Conservation (phyloP, 2,329 filamentous ascomycete genomes). For the Hortaea sp. region DNA sequence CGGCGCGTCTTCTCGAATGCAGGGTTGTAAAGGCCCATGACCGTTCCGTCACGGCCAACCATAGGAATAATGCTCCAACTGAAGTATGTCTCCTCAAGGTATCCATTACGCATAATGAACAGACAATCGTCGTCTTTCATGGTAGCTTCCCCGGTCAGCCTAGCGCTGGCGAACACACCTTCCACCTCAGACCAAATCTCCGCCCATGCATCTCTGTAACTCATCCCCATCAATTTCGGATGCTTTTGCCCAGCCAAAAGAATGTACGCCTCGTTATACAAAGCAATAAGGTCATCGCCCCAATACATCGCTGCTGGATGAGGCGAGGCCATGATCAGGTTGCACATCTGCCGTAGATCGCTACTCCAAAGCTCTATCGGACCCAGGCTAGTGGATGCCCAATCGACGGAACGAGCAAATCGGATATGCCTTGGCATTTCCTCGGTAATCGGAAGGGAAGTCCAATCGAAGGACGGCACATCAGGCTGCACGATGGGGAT, state of each 20-base stretch:
- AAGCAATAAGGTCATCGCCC: conserved; percentile 58
- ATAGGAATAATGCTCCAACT: conserved; percentile 74
- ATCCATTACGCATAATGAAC: conserved; percentile 60
- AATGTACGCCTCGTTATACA: conserved; percentile 65
- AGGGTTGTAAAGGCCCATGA: conserved; percentile 58
- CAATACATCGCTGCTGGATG: conserved; percentile 54
- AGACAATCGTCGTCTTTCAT: conserved; percentile 78
- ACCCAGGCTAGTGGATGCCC: conserved; percentile 62
- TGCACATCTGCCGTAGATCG: conserved; percentile 68
- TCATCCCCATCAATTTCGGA: conserved; percentile 62
- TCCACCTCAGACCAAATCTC: conserved; percentile 67
- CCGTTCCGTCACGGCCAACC: conserved; percentile 22
- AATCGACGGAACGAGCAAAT: conserved; percentile 62
- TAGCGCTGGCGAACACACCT: conserved; percentile 57
- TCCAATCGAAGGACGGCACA: conserved; percentile 67
- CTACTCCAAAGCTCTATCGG: conserved; percentile 61
- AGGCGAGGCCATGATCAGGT: conserved; percentile 69
- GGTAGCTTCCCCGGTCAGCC: conserved; percentile 61
- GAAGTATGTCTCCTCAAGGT: conserved; percentile 70
- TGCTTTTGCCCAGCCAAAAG: conserved; percentile 67
- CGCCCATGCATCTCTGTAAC: conserved; percentile 56
- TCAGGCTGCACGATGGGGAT: conserved; percentile 18
- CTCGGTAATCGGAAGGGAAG: conserved; percentile 53
- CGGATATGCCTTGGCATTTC: conserved; percentile 60
- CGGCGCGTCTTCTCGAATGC: conserved; percentile 71